These are phyloP conservation scores for Rhizopogon vesiculosus DNA, from an alignment of 768 basidiomycete species.

Conservation along the genomic window DNA sequence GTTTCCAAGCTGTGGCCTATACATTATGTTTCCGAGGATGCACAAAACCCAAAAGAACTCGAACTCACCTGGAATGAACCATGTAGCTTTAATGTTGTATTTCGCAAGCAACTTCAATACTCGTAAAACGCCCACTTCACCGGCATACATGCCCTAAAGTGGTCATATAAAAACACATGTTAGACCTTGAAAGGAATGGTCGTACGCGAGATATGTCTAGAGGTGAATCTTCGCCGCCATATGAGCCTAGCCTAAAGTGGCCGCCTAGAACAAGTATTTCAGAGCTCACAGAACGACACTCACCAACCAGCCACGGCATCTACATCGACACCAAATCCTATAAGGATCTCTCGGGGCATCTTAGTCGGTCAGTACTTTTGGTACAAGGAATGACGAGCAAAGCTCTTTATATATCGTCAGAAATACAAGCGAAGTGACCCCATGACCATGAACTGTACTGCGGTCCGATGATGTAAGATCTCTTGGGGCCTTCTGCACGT, in stretches of 20 bases:
- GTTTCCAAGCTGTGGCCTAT: conserved; percentile 65
- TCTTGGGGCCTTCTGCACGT: not conserved
- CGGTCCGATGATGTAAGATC: not conserved
- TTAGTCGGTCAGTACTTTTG: not conserved
- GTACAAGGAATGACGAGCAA: no score
- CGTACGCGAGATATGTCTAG: conserved; percentile 57
- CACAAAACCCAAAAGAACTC: not conserved
- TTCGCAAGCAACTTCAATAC: conserved; percentile 65
- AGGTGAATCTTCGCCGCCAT: conserved; percentile 64
- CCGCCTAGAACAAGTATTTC: not conserved
- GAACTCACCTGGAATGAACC: conserved; percentile 62
- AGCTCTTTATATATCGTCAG: not conserved
- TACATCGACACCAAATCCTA: conserved; percentile 64
- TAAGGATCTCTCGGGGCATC: conserved; percentile 51
- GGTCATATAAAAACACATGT: not conserved
- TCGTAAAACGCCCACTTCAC: conserved; percentile 62
- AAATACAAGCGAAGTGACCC: not conserved
- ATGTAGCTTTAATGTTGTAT: conserved; percentile 59
- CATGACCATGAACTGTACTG: not conserved
- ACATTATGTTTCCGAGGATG: not conserved
- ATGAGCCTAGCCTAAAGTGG: conserved; percentile 52
- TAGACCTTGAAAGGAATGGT: not conserved
- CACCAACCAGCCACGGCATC: conserved; percentile 72
- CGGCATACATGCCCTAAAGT: conserved; percentile 58
- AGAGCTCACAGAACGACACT: not conserved